A percentile compares a stretch with the other conserved stretches of the same genome.
These are phyloP conservation scores for Kurtzmaniella quercitrusa DNA, from an alignment of 1,139 yeast species.

Conservation along the genomic window DNA sequence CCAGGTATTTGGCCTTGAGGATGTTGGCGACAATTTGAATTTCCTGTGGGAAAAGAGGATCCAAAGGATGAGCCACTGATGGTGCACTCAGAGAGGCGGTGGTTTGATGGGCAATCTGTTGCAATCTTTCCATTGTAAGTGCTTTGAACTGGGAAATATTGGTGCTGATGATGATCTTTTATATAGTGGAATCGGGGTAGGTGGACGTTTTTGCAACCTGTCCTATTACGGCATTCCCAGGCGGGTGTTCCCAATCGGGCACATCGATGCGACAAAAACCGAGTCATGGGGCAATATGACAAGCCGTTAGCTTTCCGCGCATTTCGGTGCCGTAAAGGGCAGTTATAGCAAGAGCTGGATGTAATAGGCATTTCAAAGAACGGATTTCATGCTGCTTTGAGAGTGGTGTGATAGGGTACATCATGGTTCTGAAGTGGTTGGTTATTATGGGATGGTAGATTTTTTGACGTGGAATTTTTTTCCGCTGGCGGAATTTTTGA, in stretches of 20 bases:
- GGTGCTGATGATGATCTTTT: background rate
- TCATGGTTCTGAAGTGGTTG: too few relatives aligned
- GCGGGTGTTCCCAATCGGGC: background rate
- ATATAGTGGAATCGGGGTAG: background rate
- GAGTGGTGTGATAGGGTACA: too few relatives aligned
- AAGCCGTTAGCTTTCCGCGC: background rate
- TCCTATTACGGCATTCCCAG: background rate
- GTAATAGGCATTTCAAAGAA: too few relatives aligned
- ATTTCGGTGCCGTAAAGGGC: background rate
- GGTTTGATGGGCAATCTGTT: slow-evolving; percentile 61
- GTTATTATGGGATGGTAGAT: too few relatives aligned
- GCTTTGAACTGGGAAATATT: background rate
- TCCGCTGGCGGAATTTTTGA: too few relatives aligned
- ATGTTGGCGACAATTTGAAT: slow-evolving; percentile 31
- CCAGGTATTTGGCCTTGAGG: slow-evolving; percentile 34
- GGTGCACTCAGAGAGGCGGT: slow-evolving; percentile 54
- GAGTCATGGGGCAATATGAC: background rate
- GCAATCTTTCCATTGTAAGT: slow-evolving; percentile 56
- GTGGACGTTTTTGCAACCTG: background rate
- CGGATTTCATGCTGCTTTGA: too few relatives aligned
- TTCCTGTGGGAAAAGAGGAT: slow-evolving; percentile 63
- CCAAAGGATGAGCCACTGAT: slow-evolving; percentile 59
- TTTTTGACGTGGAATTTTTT: too few relatives aligned
- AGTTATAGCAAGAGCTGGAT: background rate
- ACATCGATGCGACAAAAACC: background rate